These are phyloP conservation scores for Boletus subcaerulescens DNA, from an alignment of 768 basidiomycete species.

Conservation along the genomic window DNA sequence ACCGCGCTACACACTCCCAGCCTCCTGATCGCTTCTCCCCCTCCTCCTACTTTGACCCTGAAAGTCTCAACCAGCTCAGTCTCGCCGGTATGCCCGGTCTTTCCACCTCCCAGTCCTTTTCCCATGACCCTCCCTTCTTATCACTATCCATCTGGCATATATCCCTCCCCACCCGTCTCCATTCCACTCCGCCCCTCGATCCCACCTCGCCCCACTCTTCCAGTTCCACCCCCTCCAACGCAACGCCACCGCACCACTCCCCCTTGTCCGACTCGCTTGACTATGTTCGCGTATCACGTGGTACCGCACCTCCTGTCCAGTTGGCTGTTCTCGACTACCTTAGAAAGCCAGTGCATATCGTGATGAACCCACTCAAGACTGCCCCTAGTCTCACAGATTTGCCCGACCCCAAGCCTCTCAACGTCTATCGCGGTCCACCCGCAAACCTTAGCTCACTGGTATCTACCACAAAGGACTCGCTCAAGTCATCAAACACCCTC, in stretches of 20 bases:
- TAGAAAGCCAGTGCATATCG: slow-evolving; percentile 28
- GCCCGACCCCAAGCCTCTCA: slow-evolving; percentile 41
- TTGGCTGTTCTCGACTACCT: slow-evolving; percentile 41
- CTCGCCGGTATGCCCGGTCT: slow-evolving; percentile 79
- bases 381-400: slow-evolving; percentile 34
- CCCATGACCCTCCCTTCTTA: slow-evolving; percentile 22
- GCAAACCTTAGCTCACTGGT: slow-evolving; percentile 33
- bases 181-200: slow-evolving; percentile 58
- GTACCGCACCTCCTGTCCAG: slow-evolving; percentile 52
- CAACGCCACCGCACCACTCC: slow-evolving; percentile 55
- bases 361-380: slow-evolving; percentile 28
- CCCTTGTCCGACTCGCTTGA: slow-evolving; percentile 43
- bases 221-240: slow-evolving; percentile 60
- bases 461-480: slow-evolving; percentile 27
- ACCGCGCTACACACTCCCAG: slow-evolving; percentile 32
- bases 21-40: slow-evolving; percentile 38
- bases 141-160: slow-evolving; percentile 21
- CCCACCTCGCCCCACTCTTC: slow-evolving; percentile 58
- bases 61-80: slow-evolving; percentile 58
- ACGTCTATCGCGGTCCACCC: slow-evolving; percentile 39
- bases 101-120: slow-evolving; percentile 28
- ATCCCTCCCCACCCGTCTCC: slow-evolving; percentile 26
- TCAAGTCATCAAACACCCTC: slow-evolving; percentile 29
- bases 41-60: slow-evolving; percentile 63
- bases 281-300: slow-evolving; percentile 50